Evolutionary conservation across 192 early-diverging fungal species (phyloP).

Genomic region (Podila minutissima): DNA sequence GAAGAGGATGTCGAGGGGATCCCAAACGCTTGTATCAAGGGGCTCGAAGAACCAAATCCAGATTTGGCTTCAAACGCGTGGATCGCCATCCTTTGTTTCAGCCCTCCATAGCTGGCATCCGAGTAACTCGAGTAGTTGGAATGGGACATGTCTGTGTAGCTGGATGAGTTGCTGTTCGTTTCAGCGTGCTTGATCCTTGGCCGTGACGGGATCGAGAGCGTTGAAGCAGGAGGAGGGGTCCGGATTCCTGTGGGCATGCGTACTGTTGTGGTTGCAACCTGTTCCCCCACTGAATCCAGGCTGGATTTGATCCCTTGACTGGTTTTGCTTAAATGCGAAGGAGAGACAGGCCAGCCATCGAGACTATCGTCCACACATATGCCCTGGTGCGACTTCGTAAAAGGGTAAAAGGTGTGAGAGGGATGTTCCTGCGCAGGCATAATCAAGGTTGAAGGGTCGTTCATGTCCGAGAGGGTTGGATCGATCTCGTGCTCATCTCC

Average conservation of each 20-base stretch:
- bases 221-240: neutral
- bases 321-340: neutral
- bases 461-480: slow-evolving; percentile 37
- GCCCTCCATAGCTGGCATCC: neutral
- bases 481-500: slow-evolving; percentile 11
- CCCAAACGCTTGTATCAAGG: neutral
- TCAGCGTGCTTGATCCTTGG: neutral
- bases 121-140: slow-evolving; percentile 22
- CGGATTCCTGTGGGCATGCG: neutral
- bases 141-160: slow-evolving; percentile 6
- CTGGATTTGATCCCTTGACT: slow-evolving; percentile 3
- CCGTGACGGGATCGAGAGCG: neutral
- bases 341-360: slow-evolving; percentile 13
- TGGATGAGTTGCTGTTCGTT: slow-evolving; percentile 8
- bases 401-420: neutral
- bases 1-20: neutral
- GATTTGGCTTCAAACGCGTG: neutral
- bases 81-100: neutral
- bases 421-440: slow-evolving; percentile 30
- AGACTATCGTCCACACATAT: slow-evolving; percentile 5
- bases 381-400: slow-evolving; percentile 3
- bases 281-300: neutral
- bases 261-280: neutral
- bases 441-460: slow-evolving; percentile 38
- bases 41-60: neutral